These are phyloP conservation scores for Marasmius sp. DNA, from an alignment of 1,284 basidiomycete species.

Conservation along the genomic window DNA sequence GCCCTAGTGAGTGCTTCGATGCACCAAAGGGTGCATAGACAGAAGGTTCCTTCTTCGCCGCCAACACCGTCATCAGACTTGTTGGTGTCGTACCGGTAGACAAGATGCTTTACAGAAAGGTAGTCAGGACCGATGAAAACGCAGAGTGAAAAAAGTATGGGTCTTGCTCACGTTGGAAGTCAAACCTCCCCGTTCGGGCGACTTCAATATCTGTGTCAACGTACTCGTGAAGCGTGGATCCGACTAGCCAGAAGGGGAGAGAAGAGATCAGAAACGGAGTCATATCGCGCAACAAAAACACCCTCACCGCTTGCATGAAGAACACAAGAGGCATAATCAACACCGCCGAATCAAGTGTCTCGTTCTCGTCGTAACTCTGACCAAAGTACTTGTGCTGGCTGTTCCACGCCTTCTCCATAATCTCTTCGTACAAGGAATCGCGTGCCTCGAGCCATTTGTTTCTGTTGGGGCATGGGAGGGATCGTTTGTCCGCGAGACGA, in stretches of 20 bases:
- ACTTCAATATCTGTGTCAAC: constrained; percentile 76
- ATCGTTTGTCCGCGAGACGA: constrained; percentile 87
- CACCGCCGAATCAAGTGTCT: constrained; percentile 71
- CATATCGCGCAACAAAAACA: not conserved
- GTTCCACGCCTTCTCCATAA: constrained; percentile 83
- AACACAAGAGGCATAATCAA: constrained; percentile 87
- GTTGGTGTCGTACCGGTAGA: constrained; percentile 71
- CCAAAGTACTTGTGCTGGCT: constrained; percentile 64
- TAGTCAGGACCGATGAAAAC: not conserved
- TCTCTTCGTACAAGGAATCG: constrained; percentile 82
- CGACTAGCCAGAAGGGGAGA: constrained; percentile 43
- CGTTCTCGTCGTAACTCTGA: constrained; percentile 76
- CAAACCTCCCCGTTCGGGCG: constrained; percentile 84
- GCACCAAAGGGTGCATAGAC: constrained; percentile 80
- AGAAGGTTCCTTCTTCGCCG: constrained; percentile 88
- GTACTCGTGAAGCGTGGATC: constrained; percentile 88
- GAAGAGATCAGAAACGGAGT: constrained; percentile 3
- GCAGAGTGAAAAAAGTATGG: not conserved
- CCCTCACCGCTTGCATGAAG: constrained; percentile 73
- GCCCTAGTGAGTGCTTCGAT: constrained; percentile 86
- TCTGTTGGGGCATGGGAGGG: constrained; percentile 72
- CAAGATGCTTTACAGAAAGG: constrained; percentile 49
- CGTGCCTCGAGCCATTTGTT: constrained; percentile 73
- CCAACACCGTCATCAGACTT: constrained; percentile 83
- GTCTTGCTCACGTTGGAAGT: constrained; percentile 70